A percentile compares a stretch with the other conserved stretches of the same genome.
These are phyloP conservation scores for Ilyonectria sp. DNA, from an alignment of 2,329 filamentous ascomycete species.

Conservation along the genomic window DNA sequence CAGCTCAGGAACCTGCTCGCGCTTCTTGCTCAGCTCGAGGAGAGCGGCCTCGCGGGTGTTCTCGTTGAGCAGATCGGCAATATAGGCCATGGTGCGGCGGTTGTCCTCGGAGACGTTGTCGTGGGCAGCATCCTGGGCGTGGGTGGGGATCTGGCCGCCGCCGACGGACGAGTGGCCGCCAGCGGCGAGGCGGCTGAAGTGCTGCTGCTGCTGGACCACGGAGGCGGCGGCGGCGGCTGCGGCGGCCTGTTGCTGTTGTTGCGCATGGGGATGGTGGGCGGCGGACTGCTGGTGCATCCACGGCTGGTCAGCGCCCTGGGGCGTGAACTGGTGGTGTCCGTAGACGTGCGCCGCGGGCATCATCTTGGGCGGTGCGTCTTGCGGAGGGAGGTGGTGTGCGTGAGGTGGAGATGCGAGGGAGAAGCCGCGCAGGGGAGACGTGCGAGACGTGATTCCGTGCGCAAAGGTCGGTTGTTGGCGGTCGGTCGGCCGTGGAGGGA, in stretches of 20 bases:
- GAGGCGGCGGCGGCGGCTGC: conserved; percentile 61
- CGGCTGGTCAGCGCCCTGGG: conserved; percentile 70
- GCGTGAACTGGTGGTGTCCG: conserved; percentile 77
- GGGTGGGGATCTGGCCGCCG: conserved; percentile 59
- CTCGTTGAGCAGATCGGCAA: conserved; percentile 91
- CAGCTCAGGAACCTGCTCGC: conserved; percentile 96
- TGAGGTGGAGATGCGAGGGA: conserved; percentile 2
- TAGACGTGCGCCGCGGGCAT: conserved; percentile 75
- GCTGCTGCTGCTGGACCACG: conserved; percentile 69
- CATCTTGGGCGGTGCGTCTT: conserved; percentile 62
- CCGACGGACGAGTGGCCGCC: conserved; percentile 68
- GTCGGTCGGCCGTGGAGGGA: conserved; percentile 5
- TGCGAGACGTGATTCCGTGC: conserved; percentile 17
- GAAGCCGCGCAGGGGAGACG: background rate
- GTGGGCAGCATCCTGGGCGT: conserved; percentile 69
- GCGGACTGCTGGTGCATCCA: conserved; percentile 78
- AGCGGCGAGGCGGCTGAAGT: conserved; percentile 82
- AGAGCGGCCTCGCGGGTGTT: conserved; percentile 90
- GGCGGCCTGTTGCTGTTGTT: conserved; percentile 66
- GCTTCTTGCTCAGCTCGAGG: conserved; percentile 97
- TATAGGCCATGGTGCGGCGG: conserved; percentile 91
- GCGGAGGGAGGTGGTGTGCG: conserved; percentile 15
- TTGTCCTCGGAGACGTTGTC: conserved; percentile 91
- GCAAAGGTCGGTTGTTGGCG: conserved; percentile 5
- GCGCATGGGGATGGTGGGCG: conserved; percentile 71